Conservation (phyloP, 805 yeast genomes). For the Nakazawaea wickerhamii region DNA sequence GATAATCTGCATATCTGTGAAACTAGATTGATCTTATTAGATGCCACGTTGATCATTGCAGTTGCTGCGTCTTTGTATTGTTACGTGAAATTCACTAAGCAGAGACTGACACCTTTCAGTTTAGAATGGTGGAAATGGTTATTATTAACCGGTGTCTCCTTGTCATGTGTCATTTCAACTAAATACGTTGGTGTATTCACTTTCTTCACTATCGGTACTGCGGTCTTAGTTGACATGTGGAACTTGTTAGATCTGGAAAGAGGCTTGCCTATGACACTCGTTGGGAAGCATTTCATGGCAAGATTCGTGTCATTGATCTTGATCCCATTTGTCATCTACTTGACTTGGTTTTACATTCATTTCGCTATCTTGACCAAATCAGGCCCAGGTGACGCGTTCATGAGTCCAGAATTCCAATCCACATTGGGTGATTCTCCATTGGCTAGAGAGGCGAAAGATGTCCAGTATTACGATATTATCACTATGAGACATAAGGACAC, state of each 20-base stretch:
- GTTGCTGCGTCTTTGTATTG: constrained; percentile 77
- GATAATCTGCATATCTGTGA: constrained; percentile 91
- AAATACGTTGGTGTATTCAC: constrained; percentile 96
- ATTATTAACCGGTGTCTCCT: constrained; percentile 70
- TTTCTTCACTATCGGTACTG: constrained; percentile 79
- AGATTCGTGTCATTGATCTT: constrained; percentile 68
- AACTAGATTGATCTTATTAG: constrained; percentile 85
- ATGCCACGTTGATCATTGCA: constrained; percentile 79
- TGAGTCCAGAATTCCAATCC: constrained; percentile 95
- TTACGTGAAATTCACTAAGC: constrained; percentile 74
- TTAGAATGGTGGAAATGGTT: constrained; percentile 86
- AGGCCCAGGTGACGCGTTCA: constrained; percentile 94
- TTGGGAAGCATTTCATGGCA: constrained; percentile 67
- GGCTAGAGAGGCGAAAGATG: constrained; percentile 62
- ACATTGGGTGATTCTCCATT: constrained; percentile 79
- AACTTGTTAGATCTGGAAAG: constrained; percentile 64
- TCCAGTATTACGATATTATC: constrained; percentile 71
- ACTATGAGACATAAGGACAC: constrained; percentile 81
- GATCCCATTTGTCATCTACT: constrained; percentile 75
- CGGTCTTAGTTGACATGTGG: constrained; percentile 88
- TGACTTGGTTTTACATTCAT: constrained; percentile 90
- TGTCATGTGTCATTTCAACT: constrained; percentile 90
- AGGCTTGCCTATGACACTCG: constrained; percentile 53
- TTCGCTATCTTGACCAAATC: constrained; percentile 76
- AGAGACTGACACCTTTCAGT: constrained; percentile 62